phyloP scores from a whole-genome alignment of 306 rosid species.

The Oemleria cerasiformis region DNA sequence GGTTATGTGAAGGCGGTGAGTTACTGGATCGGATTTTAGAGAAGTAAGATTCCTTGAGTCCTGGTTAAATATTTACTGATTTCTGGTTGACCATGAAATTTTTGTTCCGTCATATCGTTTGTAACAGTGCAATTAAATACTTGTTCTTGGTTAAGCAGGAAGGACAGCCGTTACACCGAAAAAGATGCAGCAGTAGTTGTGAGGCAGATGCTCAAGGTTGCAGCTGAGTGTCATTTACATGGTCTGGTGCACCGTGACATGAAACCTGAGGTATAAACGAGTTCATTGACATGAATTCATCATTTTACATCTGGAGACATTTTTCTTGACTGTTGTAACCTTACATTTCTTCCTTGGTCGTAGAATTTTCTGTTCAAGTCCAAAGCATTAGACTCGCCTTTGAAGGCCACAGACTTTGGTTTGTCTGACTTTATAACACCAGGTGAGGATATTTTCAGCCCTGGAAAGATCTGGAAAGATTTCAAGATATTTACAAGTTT shows the following conservation, averaged over 20 bases:
- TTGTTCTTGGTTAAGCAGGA: conserved; percentile 56
- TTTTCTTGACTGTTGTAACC: conserved; percentile 24
- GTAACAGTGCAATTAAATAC: conserved; percentile 15
- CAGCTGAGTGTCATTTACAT: conserved; percentile 96
- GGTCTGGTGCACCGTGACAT: conserved; percentile 99
- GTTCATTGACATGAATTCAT: conserved; percentile 8
- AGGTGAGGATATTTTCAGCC: conserved; percentile 42
- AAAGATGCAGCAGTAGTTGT: conserved; percentile 96
- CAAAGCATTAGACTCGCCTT: conserved; percentile 53
- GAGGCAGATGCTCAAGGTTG: conserved; percentile 98
- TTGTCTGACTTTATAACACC: conserved; percentile 96
- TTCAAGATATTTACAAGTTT: background rate
- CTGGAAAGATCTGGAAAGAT: background rate
- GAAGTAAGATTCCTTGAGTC: conserved; percentile 60
- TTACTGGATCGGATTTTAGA: conserved; percentile 89
- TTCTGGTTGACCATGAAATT: conserved; percentile 16
- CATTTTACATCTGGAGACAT: conserved; percentile 15
- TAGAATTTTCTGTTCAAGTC: conserved; percentile 98
- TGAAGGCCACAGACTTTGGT: conserved; percentile 98
- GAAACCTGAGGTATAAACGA: conserved; percentile 84
- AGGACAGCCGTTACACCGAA: conserved; percentile 92
- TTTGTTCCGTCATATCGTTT: conserved; percentile 8
- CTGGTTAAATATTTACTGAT: conserved; percentile 3
- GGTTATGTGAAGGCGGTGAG: conserved; percentile 99
- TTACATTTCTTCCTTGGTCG: conserved; percentile 22